Evolutionary conservation across 2,329 filamentous ascomycete species (phyloP).

Genomic region (Anthostomella pinea): DNA sequence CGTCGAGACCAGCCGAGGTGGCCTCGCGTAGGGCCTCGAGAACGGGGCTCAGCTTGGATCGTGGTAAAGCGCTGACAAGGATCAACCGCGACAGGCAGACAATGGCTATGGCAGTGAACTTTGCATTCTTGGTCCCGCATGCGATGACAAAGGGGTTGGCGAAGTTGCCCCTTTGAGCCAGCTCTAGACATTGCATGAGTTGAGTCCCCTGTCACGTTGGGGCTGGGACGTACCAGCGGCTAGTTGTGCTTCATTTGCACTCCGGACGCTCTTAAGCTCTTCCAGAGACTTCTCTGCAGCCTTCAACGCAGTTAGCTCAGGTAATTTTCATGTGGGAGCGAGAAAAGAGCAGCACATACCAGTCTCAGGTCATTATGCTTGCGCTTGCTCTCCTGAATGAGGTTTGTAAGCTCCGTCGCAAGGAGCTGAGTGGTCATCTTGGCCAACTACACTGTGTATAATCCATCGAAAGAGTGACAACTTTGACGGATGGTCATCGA

Average conservation of each 20-base stretch:
- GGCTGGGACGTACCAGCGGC: slow-evolving; percentile 59
- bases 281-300: slow-evolving; percentile 91
- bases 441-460: slow-evolving; percentile 22
- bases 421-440: slow-evolving; percentile 91
- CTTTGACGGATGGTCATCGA: no score
- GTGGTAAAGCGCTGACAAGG: slow-evolving; percentile 74
- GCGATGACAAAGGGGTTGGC: slow-evolving; percentile 92
- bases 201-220: no score
- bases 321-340: neutral
- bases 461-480: slow-evolving; percentile 21
- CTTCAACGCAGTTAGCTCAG: slow-evolving; percentile 39
- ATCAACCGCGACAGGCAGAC: slow-evolving; percentile 87
- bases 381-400: slow-evolving; percentile 93
- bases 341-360: slow-evolving; percentile 44
- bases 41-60: slow-evolving; percentile 77
- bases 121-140: slow-evolving; percentile 84
- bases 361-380: slow-evolving; percentile 88
- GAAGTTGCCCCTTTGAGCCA: slow-evolving; percentile 78
- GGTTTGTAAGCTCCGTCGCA: slow-evolving; percentile 80
- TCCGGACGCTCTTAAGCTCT: slow-evolving; percentile 75
- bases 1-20: slow-evolving; percentile 75
- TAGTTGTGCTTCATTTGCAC: slow-evolving; percentile 73
- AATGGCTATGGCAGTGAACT: slow-evolving; percentile 83
- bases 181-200: no score
- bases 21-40: slow-evolving; percentile 85